Percentiles rank a stretch among this genome's conserved stretches.
These are phyloP conservation scores for Mercurialis annua DNA, from an alignment of 345 rosid species.

Conservation along the genomic window DNA sequence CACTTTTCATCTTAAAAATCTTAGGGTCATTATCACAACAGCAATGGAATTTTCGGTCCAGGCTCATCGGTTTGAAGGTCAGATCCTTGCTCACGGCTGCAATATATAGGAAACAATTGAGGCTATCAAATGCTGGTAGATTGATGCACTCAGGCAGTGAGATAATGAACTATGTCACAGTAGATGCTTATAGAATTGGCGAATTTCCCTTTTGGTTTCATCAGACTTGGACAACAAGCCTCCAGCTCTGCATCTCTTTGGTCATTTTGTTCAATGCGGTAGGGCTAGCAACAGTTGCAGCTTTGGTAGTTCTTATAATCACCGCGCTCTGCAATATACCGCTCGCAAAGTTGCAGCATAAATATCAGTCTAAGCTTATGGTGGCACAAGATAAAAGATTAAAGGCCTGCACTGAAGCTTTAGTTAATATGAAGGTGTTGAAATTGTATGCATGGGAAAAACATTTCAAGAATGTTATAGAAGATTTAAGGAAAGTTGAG, in stretches of 20 bases:
- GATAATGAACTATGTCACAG: constrained; percentile 86
- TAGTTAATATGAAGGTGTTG: constrained; percentile 87
- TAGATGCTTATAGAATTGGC: constrained; percentile 91
- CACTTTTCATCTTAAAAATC: constrained; percentile 58
- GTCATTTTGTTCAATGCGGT: constrained; percentile 73
- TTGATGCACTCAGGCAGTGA: constrained; percentile 80
- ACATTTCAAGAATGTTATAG: constrained; percentile 79
- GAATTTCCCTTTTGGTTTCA: constrained; percentile 97
- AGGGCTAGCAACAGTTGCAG: constrained; percentile 81
- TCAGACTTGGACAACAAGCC: constrained; percentile 86
- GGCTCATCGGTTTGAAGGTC: constrained; percentile 71
- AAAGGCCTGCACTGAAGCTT: constrained; percentile 78
- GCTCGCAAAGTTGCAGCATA: constrained; percentile 82
- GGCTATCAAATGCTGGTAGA: constrained; percentile 70
- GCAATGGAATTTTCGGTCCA: constrained; percentile 87
- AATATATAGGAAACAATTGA: constrained; percentile 75
- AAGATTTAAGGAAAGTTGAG: constrained; percentile 60
- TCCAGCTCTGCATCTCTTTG: constrained; percentile 76
- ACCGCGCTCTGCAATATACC: constrained; percentile 83
- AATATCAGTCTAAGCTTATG: constrained; percentile 79
- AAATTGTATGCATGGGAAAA: constrained; percentile 92
- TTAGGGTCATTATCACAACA: constrained; percentile 82
- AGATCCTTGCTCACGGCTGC: constrained; percentile 81
- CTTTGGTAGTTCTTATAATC: constrained; percentile 63
- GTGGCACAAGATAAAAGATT: constrained; percentile 72